Evolutionary conservation across 2,329 filamentous ascomycete species (phyloP), one percentile per base, ranked within the genome.

Genomic region (Stachybotrys elegans): DNA sequence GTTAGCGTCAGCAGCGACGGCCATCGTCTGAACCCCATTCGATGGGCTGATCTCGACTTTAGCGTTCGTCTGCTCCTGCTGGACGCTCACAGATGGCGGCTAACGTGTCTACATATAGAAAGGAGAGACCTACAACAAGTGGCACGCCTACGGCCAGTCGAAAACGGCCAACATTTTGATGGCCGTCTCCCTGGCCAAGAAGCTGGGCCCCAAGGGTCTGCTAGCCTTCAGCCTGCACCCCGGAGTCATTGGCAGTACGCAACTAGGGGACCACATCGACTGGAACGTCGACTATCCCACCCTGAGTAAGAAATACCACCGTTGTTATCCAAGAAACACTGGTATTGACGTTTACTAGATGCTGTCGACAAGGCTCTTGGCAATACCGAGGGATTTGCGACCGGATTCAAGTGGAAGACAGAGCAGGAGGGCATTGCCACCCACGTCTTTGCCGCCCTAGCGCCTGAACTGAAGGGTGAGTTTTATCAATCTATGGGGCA

Each of bases 1-100:
- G 60, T 75, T 22, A 72, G 65, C 43, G 59, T 75, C 5, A 62
- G 59, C n/a, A 59, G 59, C 45, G 48, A 60, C 35, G 54, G 59
- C 22, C 58, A 66, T 48, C 46, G 52, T 43, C 21, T 57, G 23
- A 42, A 55, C 5, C 46, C 51, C 2, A 51, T 71, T 13, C 59
- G 65, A n/a, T 66, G 57, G 43, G 50, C 48, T 5, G 66, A 70
- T 40, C 44, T 54, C 42, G 54, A 61, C 44, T 66, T 60, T 22
- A 48, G 56, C 44, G 60, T 48, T 52, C 50, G 43, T 57, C 13
- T 9, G n/a, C 32, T 9, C 8, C 34, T 36, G 17, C 13, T 36
- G 34, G 19, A 4, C 5, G 5, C n/a, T 36, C 5, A 16, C 25
- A 29, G 25, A 29, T 29, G 25, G 9, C n/a, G n/a, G 32, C 32